Evolutionary conservation across 805 yeast species (phyloP).

Genomic region (Spathaspora girioi): DNA sequence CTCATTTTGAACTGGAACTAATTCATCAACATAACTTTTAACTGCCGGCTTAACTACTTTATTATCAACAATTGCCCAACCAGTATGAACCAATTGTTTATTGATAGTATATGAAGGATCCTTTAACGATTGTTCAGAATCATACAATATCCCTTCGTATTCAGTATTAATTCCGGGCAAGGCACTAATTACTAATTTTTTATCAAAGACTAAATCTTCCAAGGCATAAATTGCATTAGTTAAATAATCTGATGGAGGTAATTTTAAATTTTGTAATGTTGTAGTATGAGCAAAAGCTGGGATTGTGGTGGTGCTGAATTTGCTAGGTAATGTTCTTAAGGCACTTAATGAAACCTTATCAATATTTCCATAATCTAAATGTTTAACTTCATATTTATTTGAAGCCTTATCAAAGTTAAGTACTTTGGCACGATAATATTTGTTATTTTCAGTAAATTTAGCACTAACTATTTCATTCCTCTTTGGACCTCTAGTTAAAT

Average conservation of each 20-base stretch:
- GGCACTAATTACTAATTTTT: slow-evolving; percentile 53
- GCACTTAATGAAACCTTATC: slow-evolving; percentile 43
- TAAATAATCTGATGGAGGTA: slow-evolving; percentile 61
- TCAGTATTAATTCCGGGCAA: slow-evolving; percentile 43
- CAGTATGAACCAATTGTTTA: slow-evolving; percentile 53
- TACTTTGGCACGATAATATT: slow-evolving; percentile 58
- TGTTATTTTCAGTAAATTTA: slow-evolving; percentile 48
- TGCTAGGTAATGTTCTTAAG: slow-evolving; percentile 51
- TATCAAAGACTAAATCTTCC: slow-evolving; percentile 50
- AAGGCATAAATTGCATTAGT: slow-evolving; percentile 51
- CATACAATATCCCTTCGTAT: slow-evolving; percentile 51
- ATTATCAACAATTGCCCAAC: slow-evolving; percentile 55
- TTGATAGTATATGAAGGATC: slow-evolving; percentile 60
- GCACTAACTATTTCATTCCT: slow-evolving; percentile 59
- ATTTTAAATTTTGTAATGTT: slow-evolving; percentile 47
- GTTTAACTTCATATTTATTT: slow-evolving; percentile 47
- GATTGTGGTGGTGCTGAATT: slow-evolving; percentile 34
- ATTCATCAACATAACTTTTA: slow-evolving; percentile 31
- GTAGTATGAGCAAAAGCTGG: slow-evolving; percentile 58
- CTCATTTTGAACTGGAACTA: slow-evolving; percentile 40
- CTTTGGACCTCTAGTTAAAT: slow-evolving; percentile 41
- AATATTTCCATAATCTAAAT: slow-evolving; percentile 59
- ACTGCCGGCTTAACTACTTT: slow-evolving; percentile 19
- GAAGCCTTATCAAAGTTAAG: slow-evolving; percentile 41
- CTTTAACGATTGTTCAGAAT: slow-evolving; percentile 48